Conservation (phyloP, 208 protist species). For the Leishmania turanica region DNA sequence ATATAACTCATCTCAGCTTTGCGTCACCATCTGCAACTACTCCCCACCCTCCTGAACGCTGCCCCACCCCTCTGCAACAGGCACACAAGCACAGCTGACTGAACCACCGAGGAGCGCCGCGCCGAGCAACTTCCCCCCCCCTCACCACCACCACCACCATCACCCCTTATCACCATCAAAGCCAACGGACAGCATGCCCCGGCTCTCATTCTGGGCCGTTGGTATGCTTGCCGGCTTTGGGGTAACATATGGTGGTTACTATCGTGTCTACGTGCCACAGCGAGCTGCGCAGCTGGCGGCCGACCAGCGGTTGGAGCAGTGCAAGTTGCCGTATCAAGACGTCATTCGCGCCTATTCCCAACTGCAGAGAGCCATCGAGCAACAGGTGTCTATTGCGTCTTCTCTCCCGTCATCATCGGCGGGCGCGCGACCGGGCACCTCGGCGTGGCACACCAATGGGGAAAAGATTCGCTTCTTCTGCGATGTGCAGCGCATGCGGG, state of each 20-base stretch:
- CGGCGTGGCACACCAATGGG: conserved; percentile 38
- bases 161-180: neutral
- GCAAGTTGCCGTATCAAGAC: conserved; percentile 19
- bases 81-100: conserved; percentile 1
- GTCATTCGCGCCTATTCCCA: conserved; percentile 29
- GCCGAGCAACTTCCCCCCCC: neutral
- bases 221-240: conserved; percentile 27
- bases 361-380: conserved; percentile 27
- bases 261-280: conserved; percentile 45
- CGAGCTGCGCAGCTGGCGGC: conserved; percentile 8
- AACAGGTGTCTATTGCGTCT: neutral
- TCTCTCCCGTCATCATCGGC: neutral
- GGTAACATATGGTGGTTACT: conserved; percentile 42
- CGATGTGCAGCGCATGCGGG: conserved; percentile 50
- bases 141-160: no score
- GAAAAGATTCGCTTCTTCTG: conserved; percentile 65
- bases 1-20: neutral
- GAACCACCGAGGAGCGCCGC: neutral
- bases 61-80: neutral
- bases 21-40: neutral
- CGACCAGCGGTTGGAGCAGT: conserved; percentile 16
- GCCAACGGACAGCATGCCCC: conserved; percentile 4
- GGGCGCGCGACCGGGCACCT: conserved; percentile 6
- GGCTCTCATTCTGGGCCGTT: conserved; percentile 29
- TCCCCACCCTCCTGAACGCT: neutral